Conservation (phyloP, 257 asterid species). For the Gynochthodes officinalis region DNA sequence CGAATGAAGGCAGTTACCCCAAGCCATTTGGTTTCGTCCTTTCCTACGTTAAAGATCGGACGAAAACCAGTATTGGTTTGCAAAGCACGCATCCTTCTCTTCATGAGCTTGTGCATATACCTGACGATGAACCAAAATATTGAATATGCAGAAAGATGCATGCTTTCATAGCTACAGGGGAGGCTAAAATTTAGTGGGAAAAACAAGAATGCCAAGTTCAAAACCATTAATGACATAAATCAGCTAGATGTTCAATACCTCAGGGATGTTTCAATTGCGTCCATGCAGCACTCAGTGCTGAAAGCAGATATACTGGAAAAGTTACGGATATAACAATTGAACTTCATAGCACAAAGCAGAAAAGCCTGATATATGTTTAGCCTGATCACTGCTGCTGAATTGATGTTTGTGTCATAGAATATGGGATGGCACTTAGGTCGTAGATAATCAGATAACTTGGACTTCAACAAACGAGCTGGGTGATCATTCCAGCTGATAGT, state of each 20-base stretch:
- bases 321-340: constrained; percentile 48
- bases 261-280: constrained; percentile 45
- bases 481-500: constrained; percentile 55
- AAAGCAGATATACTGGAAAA: constrained; percentile 45
- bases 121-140: constrained; percentile 27
- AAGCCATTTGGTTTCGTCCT: constrained; percentile 60
- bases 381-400: constrained; percentile 70
- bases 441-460: constrained; percentile 52
- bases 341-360: constrained; percentile 85
- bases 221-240: neutral
- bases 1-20: constrained; percentile 62
- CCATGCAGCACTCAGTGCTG: constrained; percentile 36
- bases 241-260: constrained; percentile 38
- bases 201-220: neutral
- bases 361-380: constrained; percentile 82
- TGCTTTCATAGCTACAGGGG: neutral
- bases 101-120: constrained; percentile 66
- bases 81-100: constrained; percentile 47
- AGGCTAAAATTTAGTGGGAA: neutral
- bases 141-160: neutral
- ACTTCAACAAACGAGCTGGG: constrained; percentile 46
- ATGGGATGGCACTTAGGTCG: constrained; percentile 82
- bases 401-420: constrained; percentile 78
- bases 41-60: constrained; percentile 53
- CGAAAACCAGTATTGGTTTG: constrained; percentile 29